Percentiles rank a stretch among this genome's conserved stretches.
These are phyloP conservation scores for Chytridiales sp. DNA, from an alignment of 371 early-diverging fungal species.

Conservation along the genomic window DNA sequence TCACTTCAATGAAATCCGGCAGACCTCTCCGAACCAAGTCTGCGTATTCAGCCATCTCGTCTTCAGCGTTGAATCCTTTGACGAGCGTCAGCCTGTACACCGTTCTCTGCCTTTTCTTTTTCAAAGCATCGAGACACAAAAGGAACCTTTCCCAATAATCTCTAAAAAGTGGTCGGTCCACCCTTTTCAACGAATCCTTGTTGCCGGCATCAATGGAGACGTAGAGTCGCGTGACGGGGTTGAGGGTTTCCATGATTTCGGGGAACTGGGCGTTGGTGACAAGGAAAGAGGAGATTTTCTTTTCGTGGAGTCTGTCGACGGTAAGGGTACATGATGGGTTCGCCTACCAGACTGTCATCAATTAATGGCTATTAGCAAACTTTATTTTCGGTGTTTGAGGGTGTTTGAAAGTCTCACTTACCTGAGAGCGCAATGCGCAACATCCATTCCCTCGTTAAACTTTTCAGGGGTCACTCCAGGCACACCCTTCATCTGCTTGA, in stretches of 20 bases:
- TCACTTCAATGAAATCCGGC: conserved; percentile 75
- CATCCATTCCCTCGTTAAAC: conserved; percentile 69
- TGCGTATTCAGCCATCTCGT: conserved; percentile 69
- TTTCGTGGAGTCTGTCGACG: conserved; percentile 65
- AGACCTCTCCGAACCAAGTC: conserved; percentile 69
- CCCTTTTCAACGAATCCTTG: conserved; percentile 73
- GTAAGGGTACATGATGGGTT: conserved; percentile 83
- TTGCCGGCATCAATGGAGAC: conserved; percentile 79
- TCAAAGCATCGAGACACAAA: conserved; percentile 63
- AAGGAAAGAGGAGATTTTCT: conserved; percentile 72
- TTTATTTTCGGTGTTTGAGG: background rate
- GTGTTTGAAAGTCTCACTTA: too few relatives aligned
- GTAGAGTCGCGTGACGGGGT: conserved; percentile 77
- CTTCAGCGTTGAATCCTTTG: conserved; percentile 74
- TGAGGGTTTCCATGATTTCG: conserved; percentile 49
- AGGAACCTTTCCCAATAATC: conserved; percentile 85
- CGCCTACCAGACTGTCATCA: conserved; percentile 73
- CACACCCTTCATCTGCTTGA: conserved; percentile 76
- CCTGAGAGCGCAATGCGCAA: conserved; percentile 73
- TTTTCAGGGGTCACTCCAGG: conserved; percentile 76
- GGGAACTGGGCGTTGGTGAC: conserved; percentile 86
- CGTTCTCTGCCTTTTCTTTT: conserved; percentile 65
- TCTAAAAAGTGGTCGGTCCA: conserved; percentile 76
- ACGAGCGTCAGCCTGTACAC: conserved; percentile 80
- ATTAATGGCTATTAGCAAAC: background rate